Evolutionary conservation across 345 rosid genomes (phyloP), one percentile per base, ranked within the genome.

Genomic region (Moricandia moricandioides): DNA sequence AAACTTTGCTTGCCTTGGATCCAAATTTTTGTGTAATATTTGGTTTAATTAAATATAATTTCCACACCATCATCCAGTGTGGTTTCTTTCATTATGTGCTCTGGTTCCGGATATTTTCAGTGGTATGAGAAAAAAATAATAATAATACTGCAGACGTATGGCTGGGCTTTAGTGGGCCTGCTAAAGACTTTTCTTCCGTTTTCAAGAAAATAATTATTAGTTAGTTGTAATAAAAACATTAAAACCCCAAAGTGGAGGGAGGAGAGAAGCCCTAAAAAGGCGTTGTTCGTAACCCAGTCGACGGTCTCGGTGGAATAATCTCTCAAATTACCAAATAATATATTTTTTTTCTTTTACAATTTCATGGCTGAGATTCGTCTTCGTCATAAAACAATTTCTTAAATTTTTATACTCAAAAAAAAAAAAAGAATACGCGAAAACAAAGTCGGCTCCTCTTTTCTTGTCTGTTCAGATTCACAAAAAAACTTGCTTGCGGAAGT

Each of bases 311-410:
- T n/a, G n/a, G 24, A 21, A 8, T 29, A 29, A 29, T 29, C 31
- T 29, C 31, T 29, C 31, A n/a, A 0, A 29, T 29, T 29, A 29
- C 31, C 1, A 3, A 29, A 29, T 1, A 29, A 29, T 1, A 29
- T n/a, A 13, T n/a, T n/a, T n/a, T n/a, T 14, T 6, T 57, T 31
- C 16, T 43, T 49, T 13, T n/a, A 6, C 18, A 2, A 52, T n/a
- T 54, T 67, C 76, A 78, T 71, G 82, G 83, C 70, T 68, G 76
- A 67, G 82, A 65, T 58, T 78, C 64, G 67, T 70, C 85, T 67
- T 71, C 85, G 82, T 74, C 82, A 71, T 30, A 12, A 18, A 10
- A 1, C 24, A 12, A 9, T 49, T 62, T 45, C 13, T 14, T 67
- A 40, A 62, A 49, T 72, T 62, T 72, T 62, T 12, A 5, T 7